These are phyloP conservation scores for Dittrichia graveolens DNA, from an alignment of 129 eudicot species.

Conservation along the genomic window DNA sequence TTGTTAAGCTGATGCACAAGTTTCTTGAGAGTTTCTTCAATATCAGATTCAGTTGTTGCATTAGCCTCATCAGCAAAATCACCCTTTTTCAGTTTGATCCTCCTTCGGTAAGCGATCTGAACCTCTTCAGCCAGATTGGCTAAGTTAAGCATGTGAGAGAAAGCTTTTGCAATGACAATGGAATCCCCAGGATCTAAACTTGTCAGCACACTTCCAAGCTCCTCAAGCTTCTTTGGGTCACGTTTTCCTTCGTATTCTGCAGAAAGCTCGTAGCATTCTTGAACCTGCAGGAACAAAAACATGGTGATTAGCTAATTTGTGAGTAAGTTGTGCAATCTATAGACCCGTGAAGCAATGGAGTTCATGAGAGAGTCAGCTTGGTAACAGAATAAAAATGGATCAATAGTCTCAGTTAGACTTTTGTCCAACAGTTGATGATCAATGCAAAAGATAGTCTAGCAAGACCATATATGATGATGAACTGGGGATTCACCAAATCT, in stretches of 20 bases:
- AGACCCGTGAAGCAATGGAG: constrained; percentile 11
- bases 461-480: no score
- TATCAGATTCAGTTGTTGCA: constrained; percentile 95
- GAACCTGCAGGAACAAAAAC: constrained; percentile 57
- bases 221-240: constrained; percentile 81
- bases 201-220: constrained; percentile 81
- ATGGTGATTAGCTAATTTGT: not conserved
- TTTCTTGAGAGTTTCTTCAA: constrained; percentile 91
- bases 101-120: constrained; percentile 82
- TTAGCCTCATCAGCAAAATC: constrained; percentile 81
- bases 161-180: constrained; percentile 87
- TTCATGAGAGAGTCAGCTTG: not conserved
- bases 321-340: not conserved
- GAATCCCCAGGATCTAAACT: constrained; percentile 98
- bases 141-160: constrained; percentile 95
- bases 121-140: constrained; percentile 99
- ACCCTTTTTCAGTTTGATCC: constrained; percentile 81
- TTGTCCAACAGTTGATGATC: constrained; percentile 10
- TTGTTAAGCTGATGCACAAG: constrained; percentile 75
- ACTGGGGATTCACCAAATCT: no score
- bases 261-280: constrained; percentile 95
- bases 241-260: constrained; percentile 91
- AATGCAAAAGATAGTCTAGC: no score
- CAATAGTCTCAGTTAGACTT: not conserved
- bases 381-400: not conserved